Conservation (phyloP, 1,139 yeast species). For the Geotrichum restrictum region DNA sequence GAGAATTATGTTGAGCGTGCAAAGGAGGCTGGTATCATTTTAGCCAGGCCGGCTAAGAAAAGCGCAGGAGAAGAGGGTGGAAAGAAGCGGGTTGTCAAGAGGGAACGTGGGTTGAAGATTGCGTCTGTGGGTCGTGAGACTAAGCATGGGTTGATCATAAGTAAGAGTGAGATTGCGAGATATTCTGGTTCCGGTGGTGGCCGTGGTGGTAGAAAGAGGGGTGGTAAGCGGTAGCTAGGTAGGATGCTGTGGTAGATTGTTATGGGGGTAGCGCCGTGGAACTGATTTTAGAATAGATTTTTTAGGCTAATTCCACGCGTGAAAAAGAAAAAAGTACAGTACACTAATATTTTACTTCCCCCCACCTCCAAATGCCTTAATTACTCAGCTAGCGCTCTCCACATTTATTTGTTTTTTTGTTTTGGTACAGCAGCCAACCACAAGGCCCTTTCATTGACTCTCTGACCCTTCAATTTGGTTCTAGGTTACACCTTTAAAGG, state of each 20-base stretch:
- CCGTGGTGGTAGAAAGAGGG: too few species aligned
- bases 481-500: too few species aligned
- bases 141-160: slow-evolving; percentile 73
- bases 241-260: not conserved
- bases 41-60: slow-evolving; percentile 54
- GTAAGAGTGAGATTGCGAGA: slow-evolving; percentile 58
- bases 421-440: too few species aligned
- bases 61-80: slow-evolving; percentile 63
- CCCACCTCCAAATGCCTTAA: too few species aligned
- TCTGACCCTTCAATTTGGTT: too few species aligned
- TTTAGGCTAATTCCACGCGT: not conserved
- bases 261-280: not conserved
- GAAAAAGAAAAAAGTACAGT: too few species aligned
- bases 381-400: too few species aligned
- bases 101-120: slow-evolving; percentile 79
- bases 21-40: slow-evolving; percentile 78
- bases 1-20: slow-evolving; percentile 62
- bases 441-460: too few species aligned
- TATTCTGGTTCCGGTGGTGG: slow-evolving; percentile 14
- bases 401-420: too few species aligned
- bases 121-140: slow-evolving; percentile 75
- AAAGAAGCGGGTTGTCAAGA: slow-evolving; percentile 37
- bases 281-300: not conserved
- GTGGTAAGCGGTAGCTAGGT: not conserved
- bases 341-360: too few species aligned